A percentile compares a stretch with the other conserved stretches of the same genome.
phyloP scores from a whole-genome alignment of 192 early-diverging fungal species.

The Dissophora globulifera region DNA sequence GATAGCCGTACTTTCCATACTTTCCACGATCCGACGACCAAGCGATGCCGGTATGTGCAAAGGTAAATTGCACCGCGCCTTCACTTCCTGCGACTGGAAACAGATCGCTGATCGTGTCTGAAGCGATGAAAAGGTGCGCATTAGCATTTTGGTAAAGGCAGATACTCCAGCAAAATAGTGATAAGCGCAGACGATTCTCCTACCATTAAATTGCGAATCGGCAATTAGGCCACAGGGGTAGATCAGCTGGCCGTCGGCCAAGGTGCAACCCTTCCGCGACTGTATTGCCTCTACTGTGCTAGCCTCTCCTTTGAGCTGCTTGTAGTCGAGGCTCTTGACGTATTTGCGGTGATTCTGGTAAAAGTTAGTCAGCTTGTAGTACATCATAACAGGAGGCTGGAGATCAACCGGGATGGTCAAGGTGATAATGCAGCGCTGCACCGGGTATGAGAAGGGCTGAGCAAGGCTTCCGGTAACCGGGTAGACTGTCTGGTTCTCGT shows the following conservation, averaged over 20 bases:
- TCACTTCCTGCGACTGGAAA: not conserved
- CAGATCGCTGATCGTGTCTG: conserved; percentile 50
- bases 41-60: conserved; percentile 77
- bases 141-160: too few species aligned
- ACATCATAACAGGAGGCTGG: conserved; percentile 86
- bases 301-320: conserved; percentile 81
- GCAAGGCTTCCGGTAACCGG: not conserved
- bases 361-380: conserved; percentile 96
- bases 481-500: not conserved
- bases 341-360: conserved; percentile 99
- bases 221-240: conserved; percentile 99
- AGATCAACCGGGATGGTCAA: conserved; percentile 76
- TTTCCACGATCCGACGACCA: conserved; percentile 83
- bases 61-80: conserved; percentile 53
- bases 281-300: conserved; percentile 53
- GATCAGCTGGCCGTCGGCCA: conserved; percentile 67
- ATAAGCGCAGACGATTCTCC: conserved; percentile 8
- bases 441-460: conserved; percentile 16
- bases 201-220: conserved; percentile 94
- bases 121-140: too few species aligned
- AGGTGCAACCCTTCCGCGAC: conserved; percentile 63
- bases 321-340: conserved; percentile 87
- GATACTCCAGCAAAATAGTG: not conserved
- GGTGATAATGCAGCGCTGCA: conserved; percentile 72
- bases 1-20: conserved; percentile 68